Base-by-base conservation (phyloP, 2,329 filamentous ascomycete genomes). In the Dothideomycetidae sp. region DNA sequence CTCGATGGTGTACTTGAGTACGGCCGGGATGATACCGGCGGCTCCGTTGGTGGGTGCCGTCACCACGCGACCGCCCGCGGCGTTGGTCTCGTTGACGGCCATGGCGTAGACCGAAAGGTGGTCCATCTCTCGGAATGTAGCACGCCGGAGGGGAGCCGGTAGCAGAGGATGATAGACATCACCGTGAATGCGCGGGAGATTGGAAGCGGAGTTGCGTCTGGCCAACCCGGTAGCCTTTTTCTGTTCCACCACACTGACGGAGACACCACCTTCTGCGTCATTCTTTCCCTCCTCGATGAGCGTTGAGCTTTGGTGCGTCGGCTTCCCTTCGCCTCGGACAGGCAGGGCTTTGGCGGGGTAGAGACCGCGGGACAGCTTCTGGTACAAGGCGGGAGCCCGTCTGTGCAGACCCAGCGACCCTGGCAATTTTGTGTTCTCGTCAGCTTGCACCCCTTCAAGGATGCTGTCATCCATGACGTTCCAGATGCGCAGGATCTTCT, bases 51-150 rank as follows among this genome's bases (percentile, higher is more conserved):
- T 68, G 2, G 65, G 65, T 1, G 65, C 65, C 2, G 65, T 68
- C 12, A 68, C 65, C 42, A 68, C 66, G 18, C 65, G 61, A 0
- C 65, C 65, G 10, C 65, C 65, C 0, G 60, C 62, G 2, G 65
- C 65, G 39, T 68, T 68, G n/a, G 65, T 68, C 49, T 68, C 65
- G 44, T 68, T 68, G 15, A 68, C 65, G 0, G 65, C 65, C 13
- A 68, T 68, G 28, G 65, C 65, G 41, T 68, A 68, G 0, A 67
- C 64, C 1, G 61, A 61, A 5, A 68, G 48, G 38, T 68, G 64
- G 40, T 68, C 65, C 63, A 68, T 67, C 3, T 63, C 62, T 3
- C 64, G 63, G 39, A 68, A 64, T 1, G 62, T 58, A 3, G 64
- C 67, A 5, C 65, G 61, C 1, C 64, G 62, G 1, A 50, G 47